These are phyloP conservation scores for Cladosporium sp. DNA, from an alignment of 2,329 filamentous ascomycete species.

Conservation along the genomic window DNA sequence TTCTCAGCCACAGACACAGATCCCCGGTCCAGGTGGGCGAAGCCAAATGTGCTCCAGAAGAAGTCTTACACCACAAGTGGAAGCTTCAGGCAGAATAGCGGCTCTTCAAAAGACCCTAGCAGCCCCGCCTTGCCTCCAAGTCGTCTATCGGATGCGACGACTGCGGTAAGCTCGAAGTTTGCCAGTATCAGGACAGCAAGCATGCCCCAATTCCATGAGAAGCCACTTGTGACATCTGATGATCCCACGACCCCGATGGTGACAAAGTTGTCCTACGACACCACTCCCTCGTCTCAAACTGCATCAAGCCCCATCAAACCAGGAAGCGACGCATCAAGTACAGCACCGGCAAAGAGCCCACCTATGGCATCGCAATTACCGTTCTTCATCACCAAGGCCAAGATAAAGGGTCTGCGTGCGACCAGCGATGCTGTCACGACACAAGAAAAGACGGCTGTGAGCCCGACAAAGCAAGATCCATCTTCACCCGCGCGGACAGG, in stretches of 20 bases:
- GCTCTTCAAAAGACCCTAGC: slow-evolving; percentile 15
- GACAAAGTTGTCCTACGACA: slow-evolving; percentile 56
- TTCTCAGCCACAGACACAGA: slow-evolving; percentile 89
- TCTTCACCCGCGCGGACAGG: slow-evolving; percentile 73
- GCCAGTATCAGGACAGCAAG: slow-evolving; percentile 31
- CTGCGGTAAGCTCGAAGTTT: slow-evolving; percentile 29
- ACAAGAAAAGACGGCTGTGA: slow-evolving; percentile 49
- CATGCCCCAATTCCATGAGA: slow-evolving; percentile 26
- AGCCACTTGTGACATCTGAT: slow-evolving; percentile 41
- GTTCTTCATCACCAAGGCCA: slow-evolving; percentile 36
- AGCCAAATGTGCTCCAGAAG: slow-evolving; percentile 70
- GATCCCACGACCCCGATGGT: slow-evolving; percentile 55
- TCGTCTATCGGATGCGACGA: slow-evolving; percentile 23
- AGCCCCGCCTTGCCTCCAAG: slow-evolving; percentile 23
- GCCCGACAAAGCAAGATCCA: slow-evolving; percentile 50
- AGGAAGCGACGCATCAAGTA: slow-evolving; percentile 51
- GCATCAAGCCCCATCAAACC: slow-evolving; percentile 26
- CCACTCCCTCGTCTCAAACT: slow-evolving; percentile 32
- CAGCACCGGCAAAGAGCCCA: slow-evolving; percentile 28
- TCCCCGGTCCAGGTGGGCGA: slow-evolving; percentile 64
- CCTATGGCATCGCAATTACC: slow-evolving; percentile 34
- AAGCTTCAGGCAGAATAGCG: background rate
- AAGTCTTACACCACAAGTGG: slow-evolving; percentile 52
- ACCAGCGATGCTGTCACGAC: slow-evolving; percentile 73
- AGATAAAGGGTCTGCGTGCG: slow-evolving; percentile 71